These are phyloP conservation scores for Neonectria hederae DNA, from an alignment of 2,329 filamentous ascomycete species.

Conservation along the genomic window DNA sequence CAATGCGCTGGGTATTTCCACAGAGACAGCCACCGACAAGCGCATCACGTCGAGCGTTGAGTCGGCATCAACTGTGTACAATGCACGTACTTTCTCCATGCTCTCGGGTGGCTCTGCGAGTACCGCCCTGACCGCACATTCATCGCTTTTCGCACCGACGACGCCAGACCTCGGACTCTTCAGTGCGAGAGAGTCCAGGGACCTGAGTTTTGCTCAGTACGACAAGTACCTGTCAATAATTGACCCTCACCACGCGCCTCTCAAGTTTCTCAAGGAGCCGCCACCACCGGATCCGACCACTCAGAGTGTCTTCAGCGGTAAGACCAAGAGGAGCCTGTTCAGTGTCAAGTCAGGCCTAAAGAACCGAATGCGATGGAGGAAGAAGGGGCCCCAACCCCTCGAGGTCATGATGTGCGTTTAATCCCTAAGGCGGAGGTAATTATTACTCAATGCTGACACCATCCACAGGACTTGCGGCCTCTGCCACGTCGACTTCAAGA, in stretches of 20 bases:
- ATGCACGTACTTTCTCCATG: slow-evolving; percentile 57
- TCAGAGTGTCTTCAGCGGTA: slow-evolving; percentile 56
- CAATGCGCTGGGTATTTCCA: slow-evolving; percentile 48
- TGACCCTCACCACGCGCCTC: slow-evolving; percentile 54
- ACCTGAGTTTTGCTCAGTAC: slow-evolving; percentile 60
- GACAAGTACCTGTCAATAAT: slow-evolving; percentile 60
- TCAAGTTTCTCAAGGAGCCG: slow-evolving; percentile 51
- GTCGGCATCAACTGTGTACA: slow-evolving; percentile 54
- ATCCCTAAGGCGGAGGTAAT: slow-evolving; percentile 9
- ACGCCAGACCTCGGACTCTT: slow-evolving; percentile 38
- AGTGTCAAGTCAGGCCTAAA: slow-evolving; percentile 57
- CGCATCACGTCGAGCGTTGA: slow-evolving; percentile 52
- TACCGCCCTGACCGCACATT: slow-evolving; percentile 54
- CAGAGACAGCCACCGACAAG: slow-evolving; percentile 44
- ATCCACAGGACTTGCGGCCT: slow-evolving; percentile 63
- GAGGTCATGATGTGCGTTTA: slow-evolving; percentile 45
- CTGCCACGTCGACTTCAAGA: slow-evolving; percentile 64
- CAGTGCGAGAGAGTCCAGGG: slow-evolving; percentile 46
- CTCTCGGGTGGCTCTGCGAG: slow-evolving; percentile 53
- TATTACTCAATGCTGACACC: slow-evolving; percentile 27
- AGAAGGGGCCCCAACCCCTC: slow-evolving; percentile 46
- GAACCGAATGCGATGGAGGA: slow-evolving; percentile 54
- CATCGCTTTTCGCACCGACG: slow-evolving; percentile 50
- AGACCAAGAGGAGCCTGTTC: slow-evolving; percentile 56
- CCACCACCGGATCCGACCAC: slow-evolving; percentile 43